Evolutionary conservation across 1,284 basidiomycete species (phyloP).

Genomic region (Cryptococcus maquisensis): DNA sequence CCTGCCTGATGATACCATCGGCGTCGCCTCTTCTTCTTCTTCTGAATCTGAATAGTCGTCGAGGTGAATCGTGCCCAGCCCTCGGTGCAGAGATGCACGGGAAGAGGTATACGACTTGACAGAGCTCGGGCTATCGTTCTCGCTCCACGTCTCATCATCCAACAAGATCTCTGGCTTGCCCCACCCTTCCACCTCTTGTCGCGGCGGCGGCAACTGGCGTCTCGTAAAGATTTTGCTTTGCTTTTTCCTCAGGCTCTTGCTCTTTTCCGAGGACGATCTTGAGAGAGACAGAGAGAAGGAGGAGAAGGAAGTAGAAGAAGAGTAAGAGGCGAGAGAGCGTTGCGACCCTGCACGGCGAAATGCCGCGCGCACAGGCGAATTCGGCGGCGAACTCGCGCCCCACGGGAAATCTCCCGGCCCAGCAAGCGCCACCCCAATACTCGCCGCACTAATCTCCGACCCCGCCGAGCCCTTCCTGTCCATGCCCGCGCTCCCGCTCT

Average conservation of each 20-base stretch:
- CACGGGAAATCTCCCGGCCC: conserved; percentile 13
- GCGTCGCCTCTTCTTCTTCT: neutral
- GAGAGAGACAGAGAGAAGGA: neutral
- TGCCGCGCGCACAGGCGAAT: conserved; percentile 6
- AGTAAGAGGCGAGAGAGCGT: neutral
- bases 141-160: conserved; percentile 18
- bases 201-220: conserved; percentile 13
- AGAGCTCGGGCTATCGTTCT: neutral
- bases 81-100: neutral
- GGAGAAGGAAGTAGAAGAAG: neutral
- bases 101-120: neutral
- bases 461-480: too few species aligned
- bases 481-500: neutral
- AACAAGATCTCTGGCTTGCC: conserved; percentile 36
- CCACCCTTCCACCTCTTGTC: conserved; percentile 30
- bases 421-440: neutral
- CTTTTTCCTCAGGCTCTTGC: neutral
- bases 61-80: neutral
- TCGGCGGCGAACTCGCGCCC: conserved; percentile 7
- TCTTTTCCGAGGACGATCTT: neutral
- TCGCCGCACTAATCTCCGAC: too few species aligned
- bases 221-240: neutral
- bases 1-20: neutral
- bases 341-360: neutral
- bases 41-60: neutral